These are phyloP conservation scores for Musa balbisiana DNA, from an alignment of 202 grass and related monocot species.

Conservation along the genomic window DNA sequence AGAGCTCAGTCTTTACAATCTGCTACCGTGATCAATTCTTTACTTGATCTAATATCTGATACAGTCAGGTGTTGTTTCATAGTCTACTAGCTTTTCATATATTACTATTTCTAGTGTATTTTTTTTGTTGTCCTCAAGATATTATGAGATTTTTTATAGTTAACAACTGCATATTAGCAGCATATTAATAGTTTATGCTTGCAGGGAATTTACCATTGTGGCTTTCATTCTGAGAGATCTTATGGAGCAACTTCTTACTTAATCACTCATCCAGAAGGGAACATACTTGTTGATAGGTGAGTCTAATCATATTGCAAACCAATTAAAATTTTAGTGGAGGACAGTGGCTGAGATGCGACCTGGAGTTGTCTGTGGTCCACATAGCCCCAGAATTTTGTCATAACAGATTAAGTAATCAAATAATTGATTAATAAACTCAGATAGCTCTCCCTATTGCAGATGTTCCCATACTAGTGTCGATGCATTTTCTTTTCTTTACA, in stretches of 20 bases:
- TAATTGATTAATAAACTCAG: not conserved
- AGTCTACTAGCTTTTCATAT: too few relatives aligned
- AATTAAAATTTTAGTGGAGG: not conserved
- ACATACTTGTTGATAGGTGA: constrained; percentile 83
- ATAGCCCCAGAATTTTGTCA: not conserved
- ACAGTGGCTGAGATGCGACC: not conserved
- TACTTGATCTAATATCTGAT: too few relatives aligned
- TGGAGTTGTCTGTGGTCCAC: not conserved
- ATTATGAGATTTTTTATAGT: not conserved
- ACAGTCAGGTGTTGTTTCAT: too few relatives aligned
- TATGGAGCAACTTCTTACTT: constrained; percentile 76
- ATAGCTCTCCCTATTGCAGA: too few relatives aligned
- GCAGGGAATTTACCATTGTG: constrained; percentile 85
- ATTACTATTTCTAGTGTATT: too few relatives aligned
- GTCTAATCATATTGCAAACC: not conserved
- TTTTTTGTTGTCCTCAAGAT: too few relatives aligned
- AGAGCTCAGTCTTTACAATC: not conserved
- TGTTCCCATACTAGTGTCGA: too few relatives aligned
- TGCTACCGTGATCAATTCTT: too few relatives aligned
- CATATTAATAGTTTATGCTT: not conserved
- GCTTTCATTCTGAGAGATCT: constrained; percentile 60
- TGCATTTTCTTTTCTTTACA: too few relatives aligned
- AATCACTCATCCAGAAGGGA: constrained; percentile 65
- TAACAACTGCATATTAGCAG: not conserved
- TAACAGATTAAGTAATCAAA: not conserved